Base-by-base conservation (phyloP, 768 basidiomycete genomes). In the Trametes cubensis region DNA sequence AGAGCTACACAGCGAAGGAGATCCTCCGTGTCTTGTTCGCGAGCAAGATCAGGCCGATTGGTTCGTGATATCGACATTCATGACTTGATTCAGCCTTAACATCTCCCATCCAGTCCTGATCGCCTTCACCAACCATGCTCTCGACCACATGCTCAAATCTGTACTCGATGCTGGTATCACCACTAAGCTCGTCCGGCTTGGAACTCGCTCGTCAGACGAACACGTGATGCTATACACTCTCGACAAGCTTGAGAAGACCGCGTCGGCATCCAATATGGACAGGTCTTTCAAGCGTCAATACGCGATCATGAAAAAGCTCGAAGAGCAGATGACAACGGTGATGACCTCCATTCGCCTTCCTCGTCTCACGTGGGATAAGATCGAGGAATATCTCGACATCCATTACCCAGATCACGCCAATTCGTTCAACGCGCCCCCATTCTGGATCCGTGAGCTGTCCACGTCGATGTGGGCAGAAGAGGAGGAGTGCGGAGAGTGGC, bases 91-190 rank as follows among this genome's bases (percentile, higher is more conserved):
- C 26, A 39, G 42, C 45, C 26, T 30, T 3, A 34, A 6, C 34
- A 11, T 34, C 6, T 34, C 34, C 5, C 3, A 8, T 17, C 28
- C 42, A 66, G 60, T 80, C 3, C 74, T 86, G 67, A 80, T 85
- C 26, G 81, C 89, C 0, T 90, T 86, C 73, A 92, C 90, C 0
- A 92, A 92, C 65, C 91, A 92, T 46, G 90, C 90, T 0, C 78
- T 92, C 3, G 90, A 92, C 60, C 88, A 91, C 64, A 81, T 92
- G 75, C 74, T 92, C 2, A 75, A 75, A 4, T 83, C 84, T 0
- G 81, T 91, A 3, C 78, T 92, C 0, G 87, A 92, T 64, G 82
- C 81, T 0, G 70, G 73, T 0, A 89, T 92, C 64, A 90, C 89
- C 0, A 71, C 74, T 0, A 81, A 84, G 40, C 76, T 92, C 21